Conservation (phyloP, 495 filamentous ascomycete species). For the Aspergillus campestris region DNA sequence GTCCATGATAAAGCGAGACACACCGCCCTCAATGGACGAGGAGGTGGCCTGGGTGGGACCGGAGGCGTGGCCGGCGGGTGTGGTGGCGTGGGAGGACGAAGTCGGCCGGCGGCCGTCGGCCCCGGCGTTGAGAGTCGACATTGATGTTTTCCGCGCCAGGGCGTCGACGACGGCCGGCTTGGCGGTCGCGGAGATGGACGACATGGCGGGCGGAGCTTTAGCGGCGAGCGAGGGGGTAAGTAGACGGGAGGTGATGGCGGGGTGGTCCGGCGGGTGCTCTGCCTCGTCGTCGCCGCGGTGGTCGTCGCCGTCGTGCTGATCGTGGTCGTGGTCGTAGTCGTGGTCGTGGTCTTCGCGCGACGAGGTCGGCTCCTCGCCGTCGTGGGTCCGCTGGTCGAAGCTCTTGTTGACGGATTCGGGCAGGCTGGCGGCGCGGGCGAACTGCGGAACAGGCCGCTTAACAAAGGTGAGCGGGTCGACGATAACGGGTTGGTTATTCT, state of each 20-base stretch:
- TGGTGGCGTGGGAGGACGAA: slow-evolving; percentile 20
- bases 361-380: slow-evolving; percentile 1
- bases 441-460: slow-evolving; percentile 38
- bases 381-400: slow-evolving; percentile 14
- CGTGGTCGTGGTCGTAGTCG: slow-evolving; percentile 17
- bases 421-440: slow-evolving; percentile 37
- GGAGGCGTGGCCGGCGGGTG: slow-evolving; percentile 19
- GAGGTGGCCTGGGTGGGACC: slow-evolving; percentile 29
- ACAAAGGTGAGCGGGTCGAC: slow-evolving; percentile 42
- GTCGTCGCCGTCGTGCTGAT: slow-evolving; percentile 10
- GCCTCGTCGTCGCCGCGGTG: slow-evolving; percentile 8
- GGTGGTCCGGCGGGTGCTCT: slow-evolving; percentile 18
- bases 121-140: slow-evolving; percentile 28
- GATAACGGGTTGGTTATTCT: slow-evolving; percentile 27
- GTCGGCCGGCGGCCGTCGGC: slow-evolving; percentile 30
- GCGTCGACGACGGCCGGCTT: slow-evolving; percentile 26
- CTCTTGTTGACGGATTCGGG: slow-evolving; percentile 34
- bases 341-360: background rate
- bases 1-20: slow-evolving; percentile 37
- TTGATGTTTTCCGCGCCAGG: slow-evolving; percentile 28
- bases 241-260: slow-evolving; percentile 33
- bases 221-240: slow-evolving; percentile 34
- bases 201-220: slow-evolving; percentile 42
- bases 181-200: slow-evolving; percentile 39
- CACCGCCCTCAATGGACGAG: slow-evolving; percentile 41